These are phyloP conservation scores for Xerocomellus intermedius DNA, from an alignment of 768 basidiomycete genomes.

Conservation along the genomic window DNA sequence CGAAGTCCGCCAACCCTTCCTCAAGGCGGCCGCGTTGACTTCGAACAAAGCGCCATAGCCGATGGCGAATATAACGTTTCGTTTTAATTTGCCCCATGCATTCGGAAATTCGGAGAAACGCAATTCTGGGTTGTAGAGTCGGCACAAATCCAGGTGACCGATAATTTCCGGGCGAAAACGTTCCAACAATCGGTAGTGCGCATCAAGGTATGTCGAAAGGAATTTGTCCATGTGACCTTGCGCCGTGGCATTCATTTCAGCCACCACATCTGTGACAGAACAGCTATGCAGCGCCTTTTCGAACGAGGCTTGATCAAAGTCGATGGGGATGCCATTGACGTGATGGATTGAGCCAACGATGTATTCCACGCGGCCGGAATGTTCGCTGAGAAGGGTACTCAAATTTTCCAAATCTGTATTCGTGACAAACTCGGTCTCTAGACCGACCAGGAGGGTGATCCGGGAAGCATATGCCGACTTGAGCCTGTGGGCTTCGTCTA, in stretches of 20 bases:
- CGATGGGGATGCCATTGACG: conserved; percentile 83
- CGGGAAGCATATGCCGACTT: conserved; percentile 56
- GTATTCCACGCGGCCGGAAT: conserved; percentile 68
- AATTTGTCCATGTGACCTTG: conserved; percentile 43
- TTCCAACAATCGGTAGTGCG: conserved; percentile 69
- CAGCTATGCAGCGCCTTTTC: conserved; percentile 52
- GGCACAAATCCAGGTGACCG: conserved; percentile 91
- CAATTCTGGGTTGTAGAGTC: conserved; percentile 73
- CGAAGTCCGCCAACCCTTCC: conserved; percentile 84
- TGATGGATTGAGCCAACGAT: conserved; percentile 94
- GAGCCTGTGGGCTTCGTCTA: conserved; percentile 77
- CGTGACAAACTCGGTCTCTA: conserved; percentile 92
- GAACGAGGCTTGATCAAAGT: conserved; percentile 81
- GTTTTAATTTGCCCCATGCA: conserved; percentile 62
- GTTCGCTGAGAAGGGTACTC: conserved; percentile 45
- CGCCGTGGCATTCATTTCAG: conserved; percentile 21
- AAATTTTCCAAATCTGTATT: conserved; percentile 59
- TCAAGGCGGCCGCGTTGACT: conserved; percentile 86
- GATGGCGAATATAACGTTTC: conserved; percentile 74
- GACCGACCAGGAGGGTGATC: conserved; percentile 80
- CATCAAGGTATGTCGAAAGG: conserved; percentile 77
- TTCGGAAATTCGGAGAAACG: conserved; percentile 52
- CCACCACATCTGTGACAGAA: conserved; percentile 30
- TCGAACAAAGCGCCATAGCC: conserved; percentile 92
- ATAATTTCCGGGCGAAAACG: conserved; percentile 83